Evolutionary conservation across 257 asterid species (phyloP).

Genomic region (Nicotiana attenuata): DNA sequence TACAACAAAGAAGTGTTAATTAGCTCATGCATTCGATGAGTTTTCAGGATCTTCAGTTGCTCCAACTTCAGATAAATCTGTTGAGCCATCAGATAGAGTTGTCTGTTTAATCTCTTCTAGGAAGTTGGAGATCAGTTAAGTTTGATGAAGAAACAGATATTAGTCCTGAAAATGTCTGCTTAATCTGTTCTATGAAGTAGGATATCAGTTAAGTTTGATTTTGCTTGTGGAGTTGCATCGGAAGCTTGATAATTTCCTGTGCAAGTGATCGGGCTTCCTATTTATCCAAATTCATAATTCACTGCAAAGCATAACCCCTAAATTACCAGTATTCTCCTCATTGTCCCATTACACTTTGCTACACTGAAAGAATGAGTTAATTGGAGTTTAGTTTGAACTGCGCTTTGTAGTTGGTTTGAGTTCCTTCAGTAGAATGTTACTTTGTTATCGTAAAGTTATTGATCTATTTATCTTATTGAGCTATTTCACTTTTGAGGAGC

Average conservation of each 20-base stretch:
- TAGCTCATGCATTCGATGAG: background rate
- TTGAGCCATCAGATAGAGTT: background rate
- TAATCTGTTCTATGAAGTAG: background rate
- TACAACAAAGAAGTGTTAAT: background rate
- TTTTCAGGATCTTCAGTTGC: conserved; percentile 18
- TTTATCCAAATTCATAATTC: background rate
- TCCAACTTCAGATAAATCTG: conserved; percentile 7
- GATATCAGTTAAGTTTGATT: background rate
- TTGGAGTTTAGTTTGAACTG: background rate
- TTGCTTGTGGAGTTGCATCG: background rate
- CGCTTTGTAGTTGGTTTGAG: background rate
- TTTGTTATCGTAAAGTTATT: background rate
- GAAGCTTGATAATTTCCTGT: background rate
- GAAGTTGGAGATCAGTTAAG: background rate
- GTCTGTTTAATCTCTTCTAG: background rate
- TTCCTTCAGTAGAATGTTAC: background rate
- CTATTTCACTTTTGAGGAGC: background rate
- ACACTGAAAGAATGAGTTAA: background rate
- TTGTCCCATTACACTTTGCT: background rate
- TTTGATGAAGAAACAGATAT: background rate
- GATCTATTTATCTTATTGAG: background rate
- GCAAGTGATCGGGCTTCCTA: background rate
- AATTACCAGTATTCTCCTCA: background rate
- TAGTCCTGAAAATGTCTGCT: background rate
- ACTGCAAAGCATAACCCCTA: background rate